Conservation (phyloP, 352 stramenopile species). For the Globisporangium yorkense region DNA sequence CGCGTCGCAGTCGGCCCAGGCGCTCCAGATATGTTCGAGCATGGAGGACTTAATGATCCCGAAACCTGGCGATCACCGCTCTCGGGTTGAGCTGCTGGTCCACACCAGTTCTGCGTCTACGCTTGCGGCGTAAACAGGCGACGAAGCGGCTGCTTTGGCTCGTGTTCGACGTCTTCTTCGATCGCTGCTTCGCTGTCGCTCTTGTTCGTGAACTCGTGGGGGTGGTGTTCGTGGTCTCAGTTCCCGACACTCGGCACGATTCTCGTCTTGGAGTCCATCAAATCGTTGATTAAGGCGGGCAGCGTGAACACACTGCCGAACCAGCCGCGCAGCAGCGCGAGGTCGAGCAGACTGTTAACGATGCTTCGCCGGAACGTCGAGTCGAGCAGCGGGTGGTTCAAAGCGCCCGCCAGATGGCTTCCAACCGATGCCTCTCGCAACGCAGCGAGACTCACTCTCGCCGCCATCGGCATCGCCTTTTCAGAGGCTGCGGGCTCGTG, state of each 20-base stretch:
- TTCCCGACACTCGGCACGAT: conserved; percentile 1
- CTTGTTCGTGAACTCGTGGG: conserved; percentile 5
- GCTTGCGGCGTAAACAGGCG: conserved; percentile 7
- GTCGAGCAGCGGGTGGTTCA: neutral
- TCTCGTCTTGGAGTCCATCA: conserved; percentile 5
- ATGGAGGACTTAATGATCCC: conserved; percentile 10
- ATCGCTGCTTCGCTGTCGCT: conserved; percentile 15
- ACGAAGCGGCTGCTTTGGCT: conserved; percentile 19
- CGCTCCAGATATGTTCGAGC: conserved; percentile 16
- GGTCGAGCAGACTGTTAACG: neutral
- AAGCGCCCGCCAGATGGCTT: neutral
- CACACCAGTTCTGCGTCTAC: conserved; percentile 9
- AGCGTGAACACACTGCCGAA: neutral
- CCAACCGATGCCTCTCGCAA: conserved; percentile 1
- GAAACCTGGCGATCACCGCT: conserved; percentile 6
- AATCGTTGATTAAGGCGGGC: conserved; percentile 4
- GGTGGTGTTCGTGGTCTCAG: neutral
- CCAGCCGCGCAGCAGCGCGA: neutral
- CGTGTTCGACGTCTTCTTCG: conserved; percentile 17
- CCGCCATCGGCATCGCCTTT: conserved; percentile 1
- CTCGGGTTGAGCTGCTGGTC: conserved; percentile 19
- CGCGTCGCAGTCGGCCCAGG: conserved; percentile 21
- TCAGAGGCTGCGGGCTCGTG: neutral
- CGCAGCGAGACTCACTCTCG: neutral
- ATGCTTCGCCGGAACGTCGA: neutral